A percentile compares a stretch with the other conserved stretches of the same genome.
Evolutionary conservation across 495 filamentous ascomycete genomes (phyloP).

Genomic region (Mytilinidion resinicola): DNA sequence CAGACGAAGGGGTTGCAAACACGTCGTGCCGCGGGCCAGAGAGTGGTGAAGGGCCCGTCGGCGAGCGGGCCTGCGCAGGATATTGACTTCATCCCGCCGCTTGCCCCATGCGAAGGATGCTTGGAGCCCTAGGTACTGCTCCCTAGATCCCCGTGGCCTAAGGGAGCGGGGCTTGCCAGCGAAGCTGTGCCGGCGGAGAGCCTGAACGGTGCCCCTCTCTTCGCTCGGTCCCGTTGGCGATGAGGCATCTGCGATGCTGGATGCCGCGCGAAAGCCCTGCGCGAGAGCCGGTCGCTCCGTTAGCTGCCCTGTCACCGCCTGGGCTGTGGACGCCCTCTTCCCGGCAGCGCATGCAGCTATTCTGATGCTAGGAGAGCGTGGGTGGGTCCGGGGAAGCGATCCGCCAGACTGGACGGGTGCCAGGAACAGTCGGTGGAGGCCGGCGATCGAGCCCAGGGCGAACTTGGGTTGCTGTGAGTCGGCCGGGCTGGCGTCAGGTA

Average conservation of each 20-base stretch:
- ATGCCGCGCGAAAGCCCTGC: no score
- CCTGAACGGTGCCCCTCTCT: no score
- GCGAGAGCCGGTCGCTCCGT: no score
- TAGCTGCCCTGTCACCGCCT: no score
- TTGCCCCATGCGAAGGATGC: background rate
- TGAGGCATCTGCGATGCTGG: no score
- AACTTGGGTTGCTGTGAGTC: background rate
- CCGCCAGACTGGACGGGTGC: conserved; percentile 16
- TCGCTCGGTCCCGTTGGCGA: no score
- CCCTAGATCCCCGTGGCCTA: background rate
- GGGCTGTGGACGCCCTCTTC: background rate
- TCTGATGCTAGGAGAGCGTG: no score
- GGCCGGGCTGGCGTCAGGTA: background rate
- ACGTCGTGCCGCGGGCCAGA: no score
- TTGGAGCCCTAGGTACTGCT: background rate
- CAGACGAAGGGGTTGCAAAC: no score
- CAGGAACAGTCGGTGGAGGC: conserved; percentile 26
- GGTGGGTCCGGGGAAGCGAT: conserved; percentile 30
- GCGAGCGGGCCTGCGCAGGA: no score
- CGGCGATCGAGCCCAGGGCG: conserved; percentile 15
- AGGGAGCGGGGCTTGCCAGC: background rate
- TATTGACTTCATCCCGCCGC: background rate
- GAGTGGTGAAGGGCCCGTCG: no score
- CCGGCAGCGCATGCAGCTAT: background rate
- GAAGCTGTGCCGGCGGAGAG: no score